A percentile compares a stretch with the other conserved stretches of the same genome.
These are phyloP conservation scores for Apiotrichum porosum DNA, from an alignment of 1,284 basidiomycete species.

Conservation along the genomic window DNA sequence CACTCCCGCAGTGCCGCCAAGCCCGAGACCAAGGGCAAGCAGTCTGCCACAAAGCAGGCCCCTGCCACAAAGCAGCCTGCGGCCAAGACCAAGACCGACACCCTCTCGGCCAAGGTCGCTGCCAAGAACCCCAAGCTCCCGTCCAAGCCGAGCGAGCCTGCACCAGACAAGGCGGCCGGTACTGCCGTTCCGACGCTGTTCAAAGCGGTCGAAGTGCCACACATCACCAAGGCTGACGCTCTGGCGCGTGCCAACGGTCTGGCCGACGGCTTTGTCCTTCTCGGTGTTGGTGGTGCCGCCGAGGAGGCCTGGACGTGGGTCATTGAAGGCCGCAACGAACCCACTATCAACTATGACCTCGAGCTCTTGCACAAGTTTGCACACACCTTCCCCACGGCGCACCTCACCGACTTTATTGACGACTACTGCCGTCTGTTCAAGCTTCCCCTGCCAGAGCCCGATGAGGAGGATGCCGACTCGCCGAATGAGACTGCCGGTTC, in stretches of 20 bases:
- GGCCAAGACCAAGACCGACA: background rate
- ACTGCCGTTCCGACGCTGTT: slow-evolving; percentile 15
- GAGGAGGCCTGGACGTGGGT: slow-evolving; percentile 52
- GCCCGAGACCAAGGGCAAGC: slow-evolving; percentile 8
- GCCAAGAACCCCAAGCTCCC: slow-evolving; percentile 1
- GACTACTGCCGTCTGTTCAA: slow-evolving; percentile 65
- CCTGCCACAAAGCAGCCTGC: background rate
- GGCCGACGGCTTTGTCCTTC: slow-evolving; percentile 45
- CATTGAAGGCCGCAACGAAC: slow-evolving; percentile 70
- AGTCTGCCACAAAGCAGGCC: background rate
- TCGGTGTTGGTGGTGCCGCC: slow-evolving; percentile 32
- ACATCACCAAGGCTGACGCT: slow-evolving; percentile 47
- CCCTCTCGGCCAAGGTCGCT: background rate
- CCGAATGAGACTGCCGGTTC: slow-evolving; percentile 29
- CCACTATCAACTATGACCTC: slow-evolving; percentile 63
- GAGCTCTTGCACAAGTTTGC: slow-evolving; percentile 62
- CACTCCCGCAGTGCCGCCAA: background rate
- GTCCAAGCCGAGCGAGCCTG: slow-evolving; percentile 1
- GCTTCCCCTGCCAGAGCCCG: slow-evolving; percentile 53
- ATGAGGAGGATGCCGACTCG: slow-evolving; percentile 45
- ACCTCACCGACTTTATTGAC: slow-evolving; percentile 58
- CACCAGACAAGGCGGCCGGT: background rate
- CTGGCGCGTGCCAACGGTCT: slow-evolving; percentile 44
- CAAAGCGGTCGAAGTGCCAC: slow-evolving; percentile 47
- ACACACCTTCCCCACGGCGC: slow-evolving; percentile 61